A percentile compares a stretch with the other conserved stretches of the same genome.
phyloP scores from a whole-genome alignment of 23 red algal species.

The Cyanidium caldarium region DNA sequence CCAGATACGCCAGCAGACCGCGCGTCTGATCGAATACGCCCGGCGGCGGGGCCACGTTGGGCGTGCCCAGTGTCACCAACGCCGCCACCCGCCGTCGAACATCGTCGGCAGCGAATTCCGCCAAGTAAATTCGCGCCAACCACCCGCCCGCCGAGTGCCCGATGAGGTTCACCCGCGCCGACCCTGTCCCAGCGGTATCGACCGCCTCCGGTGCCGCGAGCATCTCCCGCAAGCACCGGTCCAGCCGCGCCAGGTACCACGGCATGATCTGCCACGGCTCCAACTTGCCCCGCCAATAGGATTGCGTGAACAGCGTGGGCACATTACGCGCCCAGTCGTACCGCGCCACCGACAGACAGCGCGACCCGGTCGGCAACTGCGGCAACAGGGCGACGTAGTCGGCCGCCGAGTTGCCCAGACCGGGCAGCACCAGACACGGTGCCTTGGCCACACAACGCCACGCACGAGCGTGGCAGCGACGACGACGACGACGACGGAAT shows the following conservation, averaged over 20 bases:
- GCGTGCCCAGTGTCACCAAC: constrained; percentile 45
- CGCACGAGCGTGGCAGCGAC: background rate
- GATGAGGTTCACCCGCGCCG: constrained; percentile 18
- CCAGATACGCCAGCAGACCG: constrained; percentile 37
- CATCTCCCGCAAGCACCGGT: constrained; percentile 8
- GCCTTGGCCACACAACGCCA: background rate
- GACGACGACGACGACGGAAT: background rate
- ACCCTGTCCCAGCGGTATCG: background rate
- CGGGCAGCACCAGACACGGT: constrained; percentile 41
- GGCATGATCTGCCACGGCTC: constrained; percentile 16
- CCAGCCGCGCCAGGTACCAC: constrained; percentile 45
- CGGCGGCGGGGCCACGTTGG: constrained; percentile 28
- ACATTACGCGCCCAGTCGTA: constrained; percentile 41
- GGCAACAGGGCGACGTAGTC: constrained; percentile 23
- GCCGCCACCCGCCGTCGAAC: constrained; percentile 12
- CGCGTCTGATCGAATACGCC: constrained; percentile 48
- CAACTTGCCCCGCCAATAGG: constrained; percentile 40
- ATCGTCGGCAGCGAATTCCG: constrained; percentile 9
- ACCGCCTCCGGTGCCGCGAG: background rate
- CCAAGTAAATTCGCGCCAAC: constrained; percentile 37
- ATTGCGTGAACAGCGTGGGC: constrained; percentile 11
- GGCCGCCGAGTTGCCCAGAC: constrained; percentile 29
- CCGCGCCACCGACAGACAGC: constrained; percentile 16
- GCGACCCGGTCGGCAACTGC: constrained; percentile 15
- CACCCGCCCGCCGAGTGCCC: constrained; percentile 53